phyloP scores from a whole-genome alignment of 495 filamentous ascomycete genomes.

The Clavariopsis aquatica region DNA sequence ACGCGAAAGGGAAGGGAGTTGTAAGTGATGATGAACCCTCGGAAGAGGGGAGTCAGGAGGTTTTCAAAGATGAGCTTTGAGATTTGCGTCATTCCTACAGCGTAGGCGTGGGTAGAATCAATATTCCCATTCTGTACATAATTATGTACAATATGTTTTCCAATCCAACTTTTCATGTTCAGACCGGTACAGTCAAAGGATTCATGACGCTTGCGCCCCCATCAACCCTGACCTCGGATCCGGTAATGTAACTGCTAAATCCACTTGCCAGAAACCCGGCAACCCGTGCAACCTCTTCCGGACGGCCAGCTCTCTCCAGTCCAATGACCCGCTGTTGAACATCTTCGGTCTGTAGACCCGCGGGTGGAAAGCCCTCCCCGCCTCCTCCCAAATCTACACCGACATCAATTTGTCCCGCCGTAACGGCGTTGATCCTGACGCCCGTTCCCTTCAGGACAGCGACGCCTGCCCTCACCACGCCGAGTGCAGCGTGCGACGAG shows the following conservation, averaged over 20 bases:
- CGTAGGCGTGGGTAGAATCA: neutral
- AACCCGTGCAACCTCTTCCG: conserved; percentile 59
- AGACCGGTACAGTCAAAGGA: conserved; percentile 44
- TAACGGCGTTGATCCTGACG: conserved; percentile 62
- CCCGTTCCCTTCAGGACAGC: conserved; percentile 58
- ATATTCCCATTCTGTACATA: neutral
- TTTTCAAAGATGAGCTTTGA: conserved; percentile 60
- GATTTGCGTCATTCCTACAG: neutral
- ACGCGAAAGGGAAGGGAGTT: conserved; percentile 10
- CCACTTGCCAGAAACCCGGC: conserved; percentile 60
- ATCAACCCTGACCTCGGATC: conserved; percentile 58
- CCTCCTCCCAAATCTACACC: conserved; percentile 59
- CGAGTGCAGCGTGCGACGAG: conserved; percentile 59
- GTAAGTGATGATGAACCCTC: conserved; percentile 25
- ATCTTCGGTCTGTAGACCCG: conserved; percentile 54
- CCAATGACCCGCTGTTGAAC: conserved; percentile 50
- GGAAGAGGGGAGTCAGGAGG: conserved; percentile 54
- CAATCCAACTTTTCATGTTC: neutral
- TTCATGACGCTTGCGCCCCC: conserved; percentile 52
- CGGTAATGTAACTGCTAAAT: conserved; percentile 60
- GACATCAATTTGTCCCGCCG: conserved; percentile 60
- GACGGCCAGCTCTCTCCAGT: conserved; percentile 53
- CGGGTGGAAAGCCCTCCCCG: conserved; percentile 55
- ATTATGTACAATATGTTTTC: neutral
- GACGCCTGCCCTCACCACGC: conserved; percentile 60